phyloP scores from a whole-genome alignment of 2,329 filamentous ascomycete species.

The Sporothrix pallida region DNA sequence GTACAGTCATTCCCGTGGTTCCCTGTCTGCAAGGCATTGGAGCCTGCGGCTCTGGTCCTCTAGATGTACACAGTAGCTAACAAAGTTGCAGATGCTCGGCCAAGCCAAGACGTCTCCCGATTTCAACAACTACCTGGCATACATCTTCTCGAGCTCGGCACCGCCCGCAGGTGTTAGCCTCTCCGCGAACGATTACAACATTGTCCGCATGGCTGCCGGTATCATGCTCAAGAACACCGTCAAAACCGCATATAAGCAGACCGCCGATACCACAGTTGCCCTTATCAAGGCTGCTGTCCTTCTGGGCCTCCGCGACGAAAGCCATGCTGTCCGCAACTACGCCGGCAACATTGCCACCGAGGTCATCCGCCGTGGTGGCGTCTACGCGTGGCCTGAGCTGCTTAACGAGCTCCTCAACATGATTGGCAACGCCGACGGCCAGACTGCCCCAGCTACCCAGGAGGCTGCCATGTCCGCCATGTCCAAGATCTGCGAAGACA shows the following conservation, averaged over 20 bases:
- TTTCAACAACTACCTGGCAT: slow-evolving; percentile 96
- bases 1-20: slow-evolving; percentile 44
- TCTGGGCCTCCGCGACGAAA: slow-evolving; percentile 78
- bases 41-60: background rate
- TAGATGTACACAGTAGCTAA: background rate
- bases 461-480: slow-evolving; percentile 94
- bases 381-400: slow-evolving; percentile 90
- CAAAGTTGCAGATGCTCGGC: slow-evolving; percentile 75
- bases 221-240: slow-evolving; percentile 97
- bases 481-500: slow-evolving; percentile 96
- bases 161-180: slow-evolving; percentile 65
- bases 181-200: slow-evolving; percentile 67
- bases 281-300: slow-evolving; percentile 83
- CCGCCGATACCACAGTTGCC: slow-evolving; percentile 72
- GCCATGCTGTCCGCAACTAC: slow-evolving; percentile 82
- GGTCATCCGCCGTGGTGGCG: slow-evolving; percentile 79
- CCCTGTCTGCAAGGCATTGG: background rate
- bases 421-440: slow-evolving; percentile 73
- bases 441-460: slow-evolving; percentile 73
- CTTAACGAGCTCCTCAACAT: slow-evolving; percentile 81
- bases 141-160: slow-evolving; percentile 77
- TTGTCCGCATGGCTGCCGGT: slow-evolving; percentile 84
- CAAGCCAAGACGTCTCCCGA: slow-evolving; percentile 89
- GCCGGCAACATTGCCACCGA: slow-evolving; percentile 95
- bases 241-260: slow-evolving; percentile 73